Conservation (phyloP, 2,329 filamentous ascomycete genomes). For the Aspergillus sp. region DNA sequence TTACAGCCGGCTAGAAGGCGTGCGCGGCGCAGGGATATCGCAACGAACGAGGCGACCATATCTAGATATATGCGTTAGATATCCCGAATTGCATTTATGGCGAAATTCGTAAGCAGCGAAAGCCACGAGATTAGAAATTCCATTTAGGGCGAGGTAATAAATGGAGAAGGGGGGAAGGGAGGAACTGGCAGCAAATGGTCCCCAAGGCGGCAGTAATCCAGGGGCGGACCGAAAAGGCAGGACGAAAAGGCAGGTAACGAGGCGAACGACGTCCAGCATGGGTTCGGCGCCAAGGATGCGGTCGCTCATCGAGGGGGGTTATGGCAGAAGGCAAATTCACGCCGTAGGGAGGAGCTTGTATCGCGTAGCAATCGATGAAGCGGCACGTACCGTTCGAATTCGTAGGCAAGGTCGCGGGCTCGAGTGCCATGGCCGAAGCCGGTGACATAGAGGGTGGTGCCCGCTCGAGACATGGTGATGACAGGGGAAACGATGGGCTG, state of each 20-base stretch:
- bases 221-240: too few relatives aligned
- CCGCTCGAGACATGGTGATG: slow-evolving; percentile 74
- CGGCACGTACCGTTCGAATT: slow-evolving; percentile 99
- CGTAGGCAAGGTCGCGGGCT: slow-evolving; percentile 98
- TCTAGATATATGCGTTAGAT: slow-evolving; percentile 45
- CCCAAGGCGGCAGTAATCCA: slow-evolving; percentile 1
- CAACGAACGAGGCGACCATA: slow-evolving; percentile 97
- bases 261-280: not conserved
- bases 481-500: not conserved
- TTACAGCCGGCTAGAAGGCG: slow-evolving; percentile 89
- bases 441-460: slow-evolving; percentile 94
- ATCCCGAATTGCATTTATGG: too few relatives aligned
- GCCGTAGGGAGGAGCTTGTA: too few relatives aligned
- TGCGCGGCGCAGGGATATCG: slow-evolving; percentile 93
- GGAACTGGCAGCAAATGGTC: too few relatives aligned
- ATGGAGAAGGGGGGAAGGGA: too few relatives aligned
- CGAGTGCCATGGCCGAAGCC: slow-evolving; percentile 98
- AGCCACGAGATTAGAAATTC: too few relatives aligned
- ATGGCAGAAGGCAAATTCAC: too few relatives aligned
- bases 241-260: too few relatives aligned
- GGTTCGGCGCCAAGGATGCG: slow-evolving; percentile 13
- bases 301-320: slow-evolving; percentile 22
- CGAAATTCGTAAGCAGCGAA: too few relatives aligned
- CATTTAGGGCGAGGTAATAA: too few relatives aligned
- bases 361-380: slow-evolving; percentile 33